phyloP scores from a whole-genome alignment of 148 eudicot genomes.

The Camellia granthamiana region DNA sequence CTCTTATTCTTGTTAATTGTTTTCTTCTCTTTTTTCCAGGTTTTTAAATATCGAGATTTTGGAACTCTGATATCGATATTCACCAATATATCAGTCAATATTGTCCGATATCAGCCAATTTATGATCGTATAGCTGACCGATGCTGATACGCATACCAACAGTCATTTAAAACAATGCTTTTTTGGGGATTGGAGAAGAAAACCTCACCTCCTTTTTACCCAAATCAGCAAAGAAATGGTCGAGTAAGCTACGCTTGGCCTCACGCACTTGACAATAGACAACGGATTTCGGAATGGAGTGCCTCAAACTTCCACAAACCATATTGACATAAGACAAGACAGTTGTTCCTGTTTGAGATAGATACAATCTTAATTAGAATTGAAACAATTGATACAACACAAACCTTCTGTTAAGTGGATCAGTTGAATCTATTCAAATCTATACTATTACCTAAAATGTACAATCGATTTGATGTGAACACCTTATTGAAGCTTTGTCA shows the following conservation, averaged over 20 bases:
- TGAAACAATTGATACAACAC: background rate
- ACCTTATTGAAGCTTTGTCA: no score
- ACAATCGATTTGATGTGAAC: no score
- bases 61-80: no score
- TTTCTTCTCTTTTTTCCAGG: background rate
- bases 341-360: conserved; percentile 53
- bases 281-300: conserved; percentile 89
- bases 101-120: no score
- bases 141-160: no score
- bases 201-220: conserved; percentile 79
- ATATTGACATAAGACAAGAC: conserved; percentile 86
- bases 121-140: no score
- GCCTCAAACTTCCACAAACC: conserved; percentile 79
- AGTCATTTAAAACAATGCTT: background rate
- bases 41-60: no score
- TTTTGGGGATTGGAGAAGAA: background rate
- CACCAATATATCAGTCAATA: no score
- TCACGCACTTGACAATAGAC: conserved; percentile 99
- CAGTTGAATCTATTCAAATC: background rate
- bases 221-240: conserved; percentile 81
- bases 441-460: no score
- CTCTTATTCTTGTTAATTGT: background rate
- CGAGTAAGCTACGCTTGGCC: conserved; percentile 91
- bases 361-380: background rate
- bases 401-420: background rate